These are phyloP conservation scores for Saturnispora bothae DNA, from an alignment of 805 yeast genomes.

Conservation along the genomic window DNA sequence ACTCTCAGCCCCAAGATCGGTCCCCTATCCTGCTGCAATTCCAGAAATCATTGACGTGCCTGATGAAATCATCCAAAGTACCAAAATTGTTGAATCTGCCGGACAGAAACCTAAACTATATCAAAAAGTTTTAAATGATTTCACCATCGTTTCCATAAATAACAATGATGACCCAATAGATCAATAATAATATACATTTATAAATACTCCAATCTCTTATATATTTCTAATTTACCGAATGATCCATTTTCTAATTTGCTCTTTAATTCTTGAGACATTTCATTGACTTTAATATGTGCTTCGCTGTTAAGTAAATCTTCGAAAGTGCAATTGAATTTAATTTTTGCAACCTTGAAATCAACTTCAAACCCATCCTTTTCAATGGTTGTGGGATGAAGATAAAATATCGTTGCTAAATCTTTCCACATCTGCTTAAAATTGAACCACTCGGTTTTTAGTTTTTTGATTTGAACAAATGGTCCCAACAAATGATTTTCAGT, in stretches of 20 bases:
- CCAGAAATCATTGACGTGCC: constrained; percentile 14
- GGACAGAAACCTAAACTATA: constrained; percentile 6
- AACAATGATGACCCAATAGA: constrained; percentile 4
- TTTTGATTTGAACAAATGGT: constrained; percentile 1
- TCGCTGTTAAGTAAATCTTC: constrained; percentile 6
- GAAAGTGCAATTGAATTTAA: neutral
- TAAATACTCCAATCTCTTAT: neutral
- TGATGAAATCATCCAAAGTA: constrained; percentile 6
- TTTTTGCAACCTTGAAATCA: neutral
- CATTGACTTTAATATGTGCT: neutral
- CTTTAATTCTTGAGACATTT: neutral
- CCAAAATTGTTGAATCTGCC: constrained; percentile 6
- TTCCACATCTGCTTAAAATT: constrained; percentile 8
- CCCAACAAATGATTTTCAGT: neutral
- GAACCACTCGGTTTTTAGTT: constrained; percentile 5
- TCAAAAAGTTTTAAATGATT: constrained; percentile 4
- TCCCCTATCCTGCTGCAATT: neutral
- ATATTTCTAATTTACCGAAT: neutral
- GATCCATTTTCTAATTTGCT: neutral
- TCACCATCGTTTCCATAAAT: constrained; percentile 3
- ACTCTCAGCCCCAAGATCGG: neutral
- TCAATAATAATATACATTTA: constrained; percentile 1
- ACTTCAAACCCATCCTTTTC: constrained; percentile 1
- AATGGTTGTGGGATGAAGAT: constrained; percentile 2
- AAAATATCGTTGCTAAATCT: constrained; percentile 8